phyloP scores from a whole-genome alignment of 352 stramenopile species.

The Pythium apleroticum region DNA sequence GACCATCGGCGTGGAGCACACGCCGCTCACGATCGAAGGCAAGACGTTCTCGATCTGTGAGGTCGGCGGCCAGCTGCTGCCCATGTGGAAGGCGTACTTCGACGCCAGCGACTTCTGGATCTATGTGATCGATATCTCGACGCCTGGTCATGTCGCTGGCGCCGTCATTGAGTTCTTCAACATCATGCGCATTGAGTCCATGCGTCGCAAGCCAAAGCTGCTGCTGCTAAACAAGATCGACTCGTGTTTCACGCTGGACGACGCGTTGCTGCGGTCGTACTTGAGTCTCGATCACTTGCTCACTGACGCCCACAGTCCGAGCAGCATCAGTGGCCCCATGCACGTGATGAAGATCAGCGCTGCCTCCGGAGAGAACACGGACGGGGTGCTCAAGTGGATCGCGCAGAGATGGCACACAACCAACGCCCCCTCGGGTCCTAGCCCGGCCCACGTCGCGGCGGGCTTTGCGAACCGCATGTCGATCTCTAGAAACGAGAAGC shows the following conservation, averaged over 20 bases:
- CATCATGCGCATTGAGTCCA: slow-evolving; percentile 48
- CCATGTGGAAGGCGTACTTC: slow-evolving; percentile 77
- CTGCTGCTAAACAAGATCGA: slow-evolving; percentile 77
- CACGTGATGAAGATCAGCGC: slow-evolving; percentile 65
- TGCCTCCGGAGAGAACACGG: slow-evolving; percentile 55
- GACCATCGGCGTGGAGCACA: slow-evolving; percentile 65
- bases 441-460: slow-evolving; percentile 10
- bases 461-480: slow-evolving; percentile 3
- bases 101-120: slow-evolving; percentile 65
- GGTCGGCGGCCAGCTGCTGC: slow-evolving; percentile 61
- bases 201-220: slow-evolving; percentile 60
- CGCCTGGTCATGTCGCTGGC: slow-evolving; percentile 44
- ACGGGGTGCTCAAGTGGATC: slow-evolving; percentile 59
- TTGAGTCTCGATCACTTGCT: slow-evolving; percentile 56
- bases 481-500: slow-evolving; percentile 29
- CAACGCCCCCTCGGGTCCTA: slow-evolving; percentile 5
- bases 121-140: slow-evolving; percentile 66
- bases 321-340: slow-evolving; percentile 34
- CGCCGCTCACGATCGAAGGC: slow-evolving; percentile 43
- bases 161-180: slow-evolving; percentile 67
- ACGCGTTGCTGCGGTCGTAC: slow-evolving; percentile 49
- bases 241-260: slow-evolving; percentile 42
- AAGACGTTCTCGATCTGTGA: slow-evolving; percentile 51
- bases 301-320: slow-evolving; percentile 16
- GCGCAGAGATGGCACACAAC: slow-evolving; percentile 31